These are phyloP conservation scores for Fonsecaea erecta DNA, from an alignment of 2,329 filamentous ascomycete species.

Conservation along the genomic window DNA sequence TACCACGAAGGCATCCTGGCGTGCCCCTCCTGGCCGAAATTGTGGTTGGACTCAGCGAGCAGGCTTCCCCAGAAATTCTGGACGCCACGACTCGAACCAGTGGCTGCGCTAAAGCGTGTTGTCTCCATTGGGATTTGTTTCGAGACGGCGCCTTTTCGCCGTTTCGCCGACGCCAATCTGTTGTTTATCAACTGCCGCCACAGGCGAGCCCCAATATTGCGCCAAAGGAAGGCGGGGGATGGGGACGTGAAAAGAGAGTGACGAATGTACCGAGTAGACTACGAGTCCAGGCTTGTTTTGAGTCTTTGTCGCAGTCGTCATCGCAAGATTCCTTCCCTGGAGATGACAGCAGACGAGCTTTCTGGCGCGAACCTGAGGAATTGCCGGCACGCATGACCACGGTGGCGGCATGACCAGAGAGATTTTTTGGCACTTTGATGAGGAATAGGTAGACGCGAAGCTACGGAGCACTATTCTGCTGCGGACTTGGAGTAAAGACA, in stretches of 20 bases:
- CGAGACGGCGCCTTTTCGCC: constrained; percentile 24
- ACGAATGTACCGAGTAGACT: constrained; percentile 1
- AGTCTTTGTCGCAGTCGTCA: constrained; percentile 1
- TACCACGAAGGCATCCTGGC: constrained; percentile 1
- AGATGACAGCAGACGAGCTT: neutral
- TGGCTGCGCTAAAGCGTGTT: constrained; percentile 8
- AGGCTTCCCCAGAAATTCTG: constrained; percentile 31
- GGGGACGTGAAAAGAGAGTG: neutral
- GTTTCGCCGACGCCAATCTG: constrained; percentile 31
- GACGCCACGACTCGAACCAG: constrained; percentile 17
- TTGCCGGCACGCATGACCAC: constrained; percentile 4
- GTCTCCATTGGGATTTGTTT: constrained; percentile 16
- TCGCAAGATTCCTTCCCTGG: neutral
- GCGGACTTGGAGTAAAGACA: neutral
- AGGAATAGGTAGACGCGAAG: constrained; percentile 4
- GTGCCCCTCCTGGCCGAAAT: constrained; percentile 13
- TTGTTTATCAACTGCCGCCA: constrained; percentile 22
- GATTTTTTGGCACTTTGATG: neutral
- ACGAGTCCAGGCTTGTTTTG: neutral
- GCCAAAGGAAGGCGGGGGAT: neutral
- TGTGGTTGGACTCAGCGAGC: constrained; percentile 15
- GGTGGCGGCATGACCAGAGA: constrained; percentile 1
- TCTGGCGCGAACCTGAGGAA: neutral
- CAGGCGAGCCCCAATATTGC: neutral
- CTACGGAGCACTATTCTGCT: constrained; percentile 7